A percentile compares a stretch with the other conserved stretches of the same genome.
Evolutionary conservation across 202 grass and related monocot species (phyloP).

Genomic region (Miscanthus sacchariflorus): DNA sequence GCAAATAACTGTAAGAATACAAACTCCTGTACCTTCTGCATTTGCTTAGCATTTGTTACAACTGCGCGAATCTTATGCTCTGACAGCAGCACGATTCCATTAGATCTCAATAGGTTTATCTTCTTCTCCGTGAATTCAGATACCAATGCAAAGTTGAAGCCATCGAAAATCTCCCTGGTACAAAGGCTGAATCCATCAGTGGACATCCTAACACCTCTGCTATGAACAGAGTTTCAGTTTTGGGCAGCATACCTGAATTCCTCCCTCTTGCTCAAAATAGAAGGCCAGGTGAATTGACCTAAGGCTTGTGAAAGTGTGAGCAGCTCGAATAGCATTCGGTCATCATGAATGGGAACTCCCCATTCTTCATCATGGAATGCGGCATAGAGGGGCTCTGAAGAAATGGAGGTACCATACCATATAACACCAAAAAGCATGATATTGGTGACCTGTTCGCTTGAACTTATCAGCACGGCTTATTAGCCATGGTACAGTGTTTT

Average conservation of each 20-base stretch:
- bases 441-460: no score
- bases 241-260: constrained; percentile 58
- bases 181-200: constrained; percentile 21
- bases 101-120: constrained; percentile 51
- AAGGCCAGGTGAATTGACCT: constrained; percentile 72
- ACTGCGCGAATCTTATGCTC: constrained; percentile 69
- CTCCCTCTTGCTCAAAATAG: constrained; percentile 73
- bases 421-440: not conserved
- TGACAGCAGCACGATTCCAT: constrained; percentile 48
- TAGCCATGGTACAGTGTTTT: no score
- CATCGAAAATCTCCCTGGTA: constrained; percentile 67
- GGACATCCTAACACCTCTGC: not conserved
- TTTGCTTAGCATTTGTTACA: constrained; percentile 58
- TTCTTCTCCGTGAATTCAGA: constrained; percentile 68
- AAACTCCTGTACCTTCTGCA: constrained; percentile 44
- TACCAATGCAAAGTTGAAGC: constrained; percentile 58
- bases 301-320: constrained; percentile 73
- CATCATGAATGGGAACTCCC: constrained; percentile 72
- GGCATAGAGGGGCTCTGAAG: constrained; percentile 59
- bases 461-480: no score
- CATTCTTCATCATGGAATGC: constrained; percentile 86
- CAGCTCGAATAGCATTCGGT: constrained; percentile 74
- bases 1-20: not conserved
- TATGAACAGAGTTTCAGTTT: not conserved
- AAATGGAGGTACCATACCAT: constrained; percentile 8